Base-by-base conservation (phyloP, 768 basidiomycete species). In the Mycena chlorophos region DNA sequence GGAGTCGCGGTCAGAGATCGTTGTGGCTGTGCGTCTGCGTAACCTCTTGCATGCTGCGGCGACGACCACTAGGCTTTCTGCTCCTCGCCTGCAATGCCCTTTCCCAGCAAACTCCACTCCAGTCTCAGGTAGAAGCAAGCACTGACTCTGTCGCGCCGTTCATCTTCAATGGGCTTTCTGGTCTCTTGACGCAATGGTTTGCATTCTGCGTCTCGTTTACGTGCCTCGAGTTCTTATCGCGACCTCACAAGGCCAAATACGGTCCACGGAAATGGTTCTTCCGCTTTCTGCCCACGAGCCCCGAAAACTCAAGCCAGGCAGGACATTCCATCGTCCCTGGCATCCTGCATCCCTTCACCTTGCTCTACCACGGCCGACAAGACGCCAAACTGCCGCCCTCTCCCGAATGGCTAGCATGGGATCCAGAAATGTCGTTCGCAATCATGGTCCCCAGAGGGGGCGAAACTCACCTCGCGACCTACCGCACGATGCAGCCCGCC, bases 361-460 rank as follows among this genome's bases (percentile, higher is more conserved):
- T 63, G 1, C 58, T 69, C 2, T 69, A 67, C 39, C 66, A 68
- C 59, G 68, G 61, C 14, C 57, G 65, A 19, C 45, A 60, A 49
- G 64, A 63, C 22, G 16, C 39, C 13, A 22, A 31, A n/a, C 40
- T 17, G 45, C 62, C 63, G 2, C 61, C 62, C 8, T 62, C 58
- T 17, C 64, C 65, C 8, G 68, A 68, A 54, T 68, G 65, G 66
- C 57, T 69, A 3, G 65, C 68, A 2, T 67, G 62, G 48, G 66
- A 69, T 34, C 40, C 59, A 1, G 63, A 66, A 51, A 69, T 69
- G 66, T 52, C 48, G 10, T 58, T 54, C 20, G 66, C 56, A 14
- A 65, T 69, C 40, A 66, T 66, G 65, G 38, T 53, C 5, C 39
- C 57, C 29, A 49, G 56, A 2, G 51, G 58, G 8, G 54, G 62